A percentile compares a stretch with the other conserved stretches of the same genome.
These are phyloP conservation scores for Carex pumila DNA, from an alignment of 176 grass and related monocot genomes.

Conservation along the genomic window DNA sequence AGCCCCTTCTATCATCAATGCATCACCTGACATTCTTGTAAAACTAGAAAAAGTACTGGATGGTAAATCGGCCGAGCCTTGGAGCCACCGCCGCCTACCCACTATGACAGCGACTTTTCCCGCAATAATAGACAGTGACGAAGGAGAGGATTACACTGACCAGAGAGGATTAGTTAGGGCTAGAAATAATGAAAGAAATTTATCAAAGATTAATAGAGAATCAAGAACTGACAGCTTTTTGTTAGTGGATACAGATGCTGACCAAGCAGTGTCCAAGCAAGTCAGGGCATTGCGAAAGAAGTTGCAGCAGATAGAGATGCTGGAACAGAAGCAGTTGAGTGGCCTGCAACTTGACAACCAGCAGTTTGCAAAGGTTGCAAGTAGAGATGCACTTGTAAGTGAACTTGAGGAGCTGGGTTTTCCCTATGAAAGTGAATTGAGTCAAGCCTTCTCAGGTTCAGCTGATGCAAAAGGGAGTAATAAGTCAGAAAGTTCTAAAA, in stretches of 20 bases:
- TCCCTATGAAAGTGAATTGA: constrained; percentile 37
- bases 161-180: constrained; percentile 34
- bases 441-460: constrained; percentile 20
- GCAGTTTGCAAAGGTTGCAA: constrained; percentile 75
- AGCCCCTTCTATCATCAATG: constrained; percentile 60
- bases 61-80: constrained; percentile 62
- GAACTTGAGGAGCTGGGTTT: constrained; percentile 77
- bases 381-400: constrained; percentile 52
- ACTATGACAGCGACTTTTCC: constrained; percentile 86
- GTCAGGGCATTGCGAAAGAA: constrained; percentile 85
- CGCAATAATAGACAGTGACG: constrained; percentile 67
- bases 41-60: constrained; percentile 77
- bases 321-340: constrained; percentile 62
- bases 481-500: constrained; percentile 68
- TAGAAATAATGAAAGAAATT: constrained; percentile 36
- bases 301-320: constrained; percentile 97
- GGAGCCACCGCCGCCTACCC: constrained; percentile 83
- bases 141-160: constrained; percentile 42
- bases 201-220: constrained; percentile 41
- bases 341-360: constrained; percentile 80
- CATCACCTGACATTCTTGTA: constrained; percentile 70
- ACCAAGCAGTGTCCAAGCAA: constrained; percentile 71
- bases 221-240: constrained; percentile 57
- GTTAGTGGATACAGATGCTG: constrained; percentile 43
- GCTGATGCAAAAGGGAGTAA: constrained; percentile 41